These are phyloP conservation scores for Lipomyces spencermartinsiae DNA, from an alignment of 805 yeast genomes.

Conservation along the genomic window DNA sequence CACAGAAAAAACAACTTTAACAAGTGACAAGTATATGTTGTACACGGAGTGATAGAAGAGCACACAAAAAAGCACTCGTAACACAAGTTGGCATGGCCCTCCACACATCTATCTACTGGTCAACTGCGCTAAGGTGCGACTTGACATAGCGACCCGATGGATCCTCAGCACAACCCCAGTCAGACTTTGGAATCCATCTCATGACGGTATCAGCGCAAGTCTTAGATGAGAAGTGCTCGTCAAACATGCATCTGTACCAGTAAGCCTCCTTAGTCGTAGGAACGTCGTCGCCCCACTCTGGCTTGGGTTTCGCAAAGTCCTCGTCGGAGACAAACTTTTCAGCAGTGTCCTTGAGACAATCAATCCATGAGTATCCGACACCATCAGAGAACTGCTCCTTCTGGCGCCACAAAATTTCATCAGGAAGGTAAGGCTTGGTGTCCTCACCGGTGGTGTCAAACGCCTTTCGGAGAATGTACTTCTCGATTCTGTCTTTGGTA, in stretches of 20 bases:
- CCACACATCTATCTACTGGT: background rate
- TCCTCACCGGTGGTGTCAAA: slow-evolving; percentile 84
- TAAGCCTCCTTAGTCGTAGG: slow-evolving; percentile 99
- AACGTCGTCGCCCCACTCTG: slow-evolving; percentile 94
- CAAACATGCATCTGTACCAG: slow-evolving; percentile 98
- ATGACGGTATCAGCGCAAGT: slow-evolving; percentile 96
- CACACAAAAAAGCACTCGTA: background rate
- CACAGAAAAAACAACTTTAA: background rate
- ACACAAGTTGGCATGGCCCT: background rate
- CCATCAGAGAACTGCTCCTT: slow-evolving; percentile 99
- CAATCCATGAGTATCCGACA: slow-evolving; percentile 99
- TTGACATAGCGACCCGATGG: slow-evolving; percentile 97
- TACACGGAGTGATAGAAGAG: background rate
- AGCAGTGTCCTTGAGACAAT: slow-evolving; percentile 94
- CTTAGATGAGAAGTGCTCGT: slow-evolving; percentile 85
- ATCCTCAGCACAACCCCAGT: slow-evolving; percentile 99
- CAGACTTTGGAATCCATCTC: slow-evolving; percentile 99
- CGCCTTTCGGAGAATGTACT: slow-evolving; percentile 96
- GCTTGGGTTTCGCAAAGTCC: slow-evolving; percentile 85
- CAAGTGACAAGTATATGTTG: background rate
- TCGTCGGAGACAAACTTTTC: slow-evolving; percentile 86
- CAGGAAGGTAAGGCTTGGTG: slow-evolving; percentile 86
- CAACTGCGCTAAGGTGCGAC: slow-evolving; percentile 76
- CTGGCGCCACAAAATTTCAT: slow-evolving; percentile 98
- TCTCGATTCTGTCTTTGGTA: slow-evolving; percentile 82